These are phyloP conservation scores for Yarrowia sp. DNA, from an alignment of 805 yeast species.

Conservation along the genomic window DNA sequence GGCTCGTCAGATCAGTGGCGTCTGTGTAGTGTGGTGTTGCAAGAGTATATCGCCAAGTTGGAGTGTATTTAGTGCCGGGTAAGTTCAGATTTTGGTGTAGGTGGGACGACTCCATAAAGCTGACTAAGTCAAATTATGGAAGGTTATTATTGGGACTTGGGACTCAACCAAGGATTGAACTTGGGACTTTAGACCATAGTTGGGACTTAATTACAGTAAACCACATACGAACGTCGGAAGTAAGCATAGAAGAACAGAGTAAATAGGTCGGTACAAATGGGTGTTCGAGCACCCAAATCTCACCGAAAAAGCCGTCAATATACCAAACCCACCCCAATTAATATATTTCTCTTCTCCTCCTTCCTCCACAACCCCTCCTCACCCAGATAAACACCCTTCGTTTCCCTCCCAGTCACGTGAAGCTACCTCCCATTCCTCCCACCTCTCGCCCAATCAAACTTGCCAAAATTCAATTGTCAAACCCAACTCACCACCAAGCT, in stretches of 20 bases:
- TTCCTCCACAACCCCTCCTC: too few species aligned
- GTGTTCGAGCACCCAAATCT: too few species aligned
- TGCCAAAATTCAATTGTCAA: slow-evolving; percentile 36
- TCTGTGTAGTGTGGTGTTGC: slow-evolving; percentile 12
- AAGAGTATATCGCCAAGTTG: background rate
- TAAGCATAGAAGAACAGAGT: too few species aligned
- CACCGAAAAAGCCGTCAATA: too few species aligned
- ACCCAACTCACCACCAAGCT: background rate
- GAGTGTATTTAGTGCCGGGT: slow-evolving; percentile 31
- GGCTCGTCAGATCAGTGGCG: slow-evolving; percentile 2
- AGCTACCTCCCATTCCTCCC: background rate
- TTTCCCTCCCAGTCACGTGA: slow-evolving; percentile 15
- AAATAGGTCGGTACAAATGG: too few species aligned
- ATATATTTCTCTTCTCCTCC: too few species aligned
- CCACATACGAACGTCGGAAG: too few species aligned
- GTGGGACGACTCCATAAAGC: background rate
- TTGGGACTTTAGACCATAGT: too few species aligned
- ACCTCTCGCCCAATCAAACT: slow-evolving; percentile 38
- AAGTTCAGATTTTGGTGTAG: slow-evolving; percentile 1
- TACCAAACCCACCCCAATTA: too few species aligned
- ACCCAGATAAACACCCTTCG: background rate
- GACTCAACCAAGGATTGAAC: too few species aligned
- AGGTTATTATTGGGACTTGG: too few species aligned
- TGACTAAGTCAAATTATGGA: slow-evolving; percentile 1
- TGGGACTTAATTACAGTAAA: too few species aligned